Conservation (phyloP, 192 early-diverging fungal genomes). For the Obelidium mucronatum region DNA sequence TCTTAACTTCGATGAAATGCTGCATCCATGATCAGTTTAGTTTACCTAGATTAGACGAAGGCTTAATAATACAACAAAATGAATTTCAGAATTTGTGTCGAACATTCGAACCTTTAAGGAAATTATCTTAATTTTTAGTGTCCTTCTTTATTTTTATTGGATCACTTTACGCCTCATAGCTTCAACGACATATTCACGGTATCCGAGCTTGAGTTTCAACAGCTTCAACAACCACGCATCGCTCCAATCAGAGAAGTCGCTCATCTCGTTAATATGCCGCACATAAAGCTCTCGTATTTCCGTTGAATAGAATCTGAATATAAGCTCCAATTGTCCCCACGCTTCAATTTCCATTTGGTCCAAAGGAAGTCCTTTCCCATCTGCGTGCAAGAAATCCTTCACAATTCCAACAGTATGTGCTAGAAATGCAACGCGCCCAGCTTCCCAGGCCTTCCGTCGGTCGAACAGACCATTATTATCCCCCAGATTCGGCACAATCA, state of each 20-base stretch:
- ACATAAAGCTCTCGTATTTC: background rate
- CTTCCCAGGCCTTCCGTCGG: conserved; percentile 25
- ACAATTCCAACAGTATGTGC: conserved; percentile 19
- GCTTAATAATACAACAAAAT: no score
- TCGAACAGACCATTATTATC: conserved; percentile 11
- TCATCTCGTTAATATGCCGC: conserved; percentile 5
- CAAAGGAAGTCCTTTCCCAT: conserved; percentile 15
- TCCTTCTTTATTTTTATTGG: no score
- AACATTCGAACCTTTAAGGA: no score
- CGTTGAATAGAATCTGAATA: background rate
- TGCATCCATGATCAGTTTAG: no score
- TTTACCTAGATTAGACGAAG: no score
- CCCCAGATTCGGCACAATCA: conserved; percentile 20
- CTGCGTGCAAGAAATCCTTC: conserved; percentile 21
- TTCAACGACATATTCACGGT: conserved; percentile 10
- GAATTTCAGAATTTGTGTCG: no score
- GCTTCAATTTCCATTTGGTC: conserved; percentile 16
- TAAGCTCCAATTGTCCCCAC: background rate
- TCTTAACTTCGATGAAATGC: no score
- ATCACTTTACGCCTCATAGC: conserved; percentile 11
- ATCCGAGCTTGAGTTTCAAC: conserved; percentile 11
- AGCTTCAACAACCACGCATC: conserved; percentile 30
- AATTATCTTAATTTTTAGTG: no score
- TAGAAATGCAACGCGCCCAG: conserved; percentile 20
- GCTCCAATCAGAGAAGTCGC: background rate